Conservation (phyloP, 208 protist species). For the Wallacemonas sp. region DNA sequence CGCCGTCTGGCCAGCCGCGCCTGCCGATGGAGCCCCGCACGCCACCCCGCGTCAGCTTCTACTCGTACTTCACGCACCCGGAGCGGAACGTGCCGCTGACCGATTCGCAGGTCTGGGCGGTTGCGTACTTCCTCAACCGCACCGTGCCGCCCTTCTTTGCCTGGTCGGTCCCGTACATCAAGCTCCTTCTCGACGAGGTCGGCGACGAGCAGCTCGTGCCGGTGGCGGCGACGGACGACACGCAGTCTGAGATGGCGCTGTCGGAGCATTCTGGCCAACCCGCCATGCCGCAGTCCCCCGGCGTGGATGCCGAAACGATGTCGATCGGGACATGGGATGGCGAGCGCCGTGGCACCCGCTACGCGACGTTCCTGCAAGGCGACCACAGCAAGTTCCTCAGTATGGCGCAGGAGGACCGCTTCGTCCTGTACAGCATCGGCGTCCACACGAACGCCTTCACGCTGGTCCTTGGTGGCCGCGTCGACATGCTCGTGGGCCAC, state of each 20-base stretch:
- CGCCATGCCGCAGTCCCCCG: background rate
- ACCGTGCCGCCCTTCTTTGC: conserved; percentile 56
- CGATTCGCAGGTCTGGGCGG: conserved; percentile 84
- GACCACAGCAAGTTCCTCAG: conserved; percentile 44
- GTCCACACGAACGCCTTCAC: conserved; percentile 55
- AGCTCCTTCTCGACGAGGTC: conserved; percentile 78
- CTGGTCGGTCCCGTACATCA: conserved; percentile 77
- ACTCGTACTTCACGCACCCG: conserved; percentile 82
- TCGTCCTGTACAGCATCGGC: conserved; percentile 73
- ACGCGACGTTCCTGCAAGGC: conserved; percentile 3
- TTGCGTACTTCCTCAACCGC: conserved; percentile 80
- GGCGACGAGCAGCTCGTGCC: conserved; percentile 68
- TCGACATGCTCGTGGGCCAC: conserved; percentile 66
- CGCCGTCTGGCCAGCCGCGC: conserved; percentile 11
- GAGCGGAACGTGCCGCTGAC: conserved; percentile 49
- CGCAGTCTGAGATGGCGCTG: background rate
- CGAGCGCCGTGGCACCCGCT: conserved; percentile 9
- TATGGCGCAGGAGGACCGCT: conserved; percentile 37
- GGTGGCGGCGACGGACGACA: background rate
- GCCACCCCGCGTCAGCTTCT: conserved; percentile 83
- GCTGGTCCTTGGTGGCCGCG: conserved; percentile 69
- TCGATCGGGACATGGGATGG: background rate
- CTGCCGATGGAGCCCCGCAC: conserved; percentile 54
- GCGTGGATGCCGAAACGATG: background rate
- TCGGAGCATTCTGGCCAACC: background rate